Evolutionary conservation across 2,329 filamentous ascomycete species (phyloP).

Genomic region (Trichophyton simii): DNA sequence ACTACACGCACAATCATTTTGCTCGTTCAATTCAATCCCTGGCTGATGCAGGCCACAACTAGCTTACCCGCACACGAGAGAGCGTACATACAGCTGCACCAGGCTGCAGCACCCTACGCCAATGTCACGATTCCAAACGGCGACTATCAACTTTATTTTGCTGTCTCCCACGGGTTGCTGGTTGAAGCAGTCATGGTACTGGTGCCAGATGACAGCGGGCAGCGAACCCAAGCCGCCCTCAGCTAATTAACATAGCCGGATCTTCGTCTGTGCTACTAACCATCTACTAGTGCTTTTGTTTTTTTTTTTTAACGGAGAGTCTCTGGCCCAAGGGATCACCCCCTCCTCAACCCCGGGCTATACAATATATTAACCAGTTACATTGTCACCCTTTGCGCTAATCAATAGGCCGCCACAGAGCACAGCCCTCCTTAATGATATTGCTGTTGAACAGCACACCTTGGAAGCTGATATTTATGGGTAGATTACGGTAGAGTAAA

Average conservation of each 20-base stretch:
- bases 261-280: not conserved
- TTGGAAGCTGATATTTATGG: too few species aligned
- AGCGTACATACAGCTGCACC: not conserved
- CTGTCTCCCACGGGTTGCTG: not conserved
- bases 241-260: not conserved
- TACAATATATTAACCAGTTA: too few species aligned
- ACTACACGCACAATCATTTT: too few species aligned
- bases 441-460: too few species aligned
- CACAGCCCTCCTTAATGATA: too few species aligned
- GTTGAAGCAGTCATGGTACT: not conserved
- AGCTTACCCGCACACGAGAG: not conserved
- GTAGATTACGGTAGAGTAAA: too few species aligned
- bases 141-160: not conserved
- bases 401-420: too few species aligned
- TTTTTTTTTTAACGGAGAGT: too few species aligned
- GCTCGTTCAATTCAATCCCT: not conserved
- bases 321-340: not conserved
- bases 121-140: not conserved
- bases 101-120: not conserved
- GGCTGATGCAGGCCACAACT: not conserved
- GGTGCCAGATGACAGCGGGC: not conserved
- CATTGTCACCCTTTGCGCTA: too few species aligned
- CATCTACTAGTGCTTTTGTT: too few species aligned
- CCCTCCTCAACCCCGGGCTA: too few species aligned
- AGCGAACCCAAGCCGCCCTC: not conserved